Evolutionary conservation across 2,329 filamentous ascomycete species (phyloP), one percentile per base, ranked within the genome.

Genomic region (Pestalotiopsis sp.): DNA sequence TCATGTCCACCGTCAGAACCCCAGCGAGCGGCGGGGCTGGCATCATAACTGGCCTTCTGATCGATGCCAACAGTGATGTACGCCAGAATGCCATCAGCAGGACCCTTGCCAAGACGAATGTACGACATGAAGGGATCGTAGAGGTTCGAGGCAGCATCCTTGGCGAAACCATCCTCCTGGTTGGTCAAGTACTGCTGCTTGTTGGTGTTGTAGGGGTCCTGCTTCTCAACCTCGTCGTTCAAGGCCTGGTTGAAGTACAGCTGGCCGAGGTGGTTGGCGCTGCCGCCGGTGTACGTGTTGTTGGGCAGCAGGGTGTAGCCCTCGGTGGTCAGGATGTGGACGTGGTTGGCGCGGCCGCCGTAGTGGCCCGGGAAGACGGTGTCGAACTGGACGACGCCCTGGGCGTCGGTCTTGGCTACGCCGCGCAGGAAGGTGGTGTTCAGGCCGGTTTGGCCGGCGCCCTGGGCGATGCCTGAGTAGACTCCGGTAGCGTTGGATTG

Each of bases 171-270:
- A 20, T 67, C 52, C 4, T 36, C n/a, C 36, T 67, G 45, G 11
- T 39, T 25, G 31, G 17, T 49, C 11, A 36, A 49, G 39, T 59
- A 41, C 14, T 25, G 25, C 25, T 59, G 57, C 14, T 25, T 45
- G 23, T 61, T 67, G 0, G 38, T 14, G 27, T 61, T 60, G 23
- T 67, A 67, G 3, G 56, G 65, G 4, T 27, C n/a, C 4, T 12
- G 27, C 2, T 3, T 9, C 57, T 67, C 65, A 5, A 61, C 57
- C 7, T 38, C 71, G 23, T 74, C 73, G 71, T 88, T 84, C 5
- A 92, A 83, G 70, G 82, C 81, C 75, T 91, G 85, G 76, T 91
- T 88, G 76, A 90, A 89, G 83, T 89, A 92, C 63, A 90, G 75
- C 76, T 92, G 90, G 23, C 90, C 90, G 52, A 91, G 83, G 78